Percentiles rank a stretch among this genome's conserved stretches.
Conservation (phyloP, 2,329 filamentous ascomycete species). For the Plenodomus tracheiphilus region DNA sequence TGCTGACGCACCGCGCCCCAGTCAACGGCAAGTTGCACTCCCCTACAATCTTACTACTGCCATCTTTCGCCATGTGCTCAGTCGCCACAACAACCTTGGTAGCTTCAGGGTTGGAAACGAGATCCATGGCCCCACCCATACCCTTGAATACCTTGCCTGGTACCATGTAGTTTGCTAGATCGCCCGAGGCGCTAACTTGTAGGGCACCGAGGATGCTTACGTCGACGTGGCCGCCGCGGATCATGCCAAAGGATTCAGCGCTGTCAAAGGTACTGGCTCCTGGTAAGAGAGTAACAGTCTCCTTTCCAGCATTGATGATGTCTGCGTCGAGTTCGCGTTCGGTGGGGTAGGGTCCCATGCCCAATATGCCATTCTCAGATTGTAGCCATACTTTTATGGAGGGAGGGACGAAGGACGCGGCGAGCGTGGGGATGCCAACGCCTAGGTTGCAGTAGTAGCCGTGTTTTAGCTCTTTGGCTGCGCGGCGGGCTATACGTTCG, state of each 20-base stretch:
- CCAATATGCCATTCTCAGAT: conserved; percentile 56
- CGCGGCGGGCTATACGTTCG: conserved; percentile 79
- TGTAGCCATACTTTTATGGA: conserved; percentile 62
- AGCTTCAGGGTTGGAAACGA: conserved; percentile 77
- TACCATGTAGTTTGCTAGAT: conserved; percentile 91
- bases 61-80: conserved; percentile 94
- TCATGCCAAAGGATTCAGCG: conserved; percentile 92
- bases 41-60: conserved; percentile 86
- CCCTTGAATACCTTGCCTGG: conserved; percentile 86
- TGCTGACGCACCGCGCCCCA: conserved; percentile 42
- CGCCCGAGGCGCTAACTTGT: conserved; percentile 78
- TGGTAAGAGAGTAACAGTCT: conserved; percentile 82
- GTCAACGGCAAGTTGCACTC: conserved; percentile 50
- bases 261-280: conserved; percentile 82
- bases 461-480: conserved; percentile 91
- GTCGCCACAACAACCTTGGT: conserved; percentile 93
- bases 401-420: conserved; percentile 71
- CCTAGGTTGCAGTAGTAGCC: conserved; percentile 93
- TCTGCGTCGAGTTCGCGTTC: conserved; percentile 79
- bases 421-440: conserved; percentile 91
- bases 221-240: conserved; percentile 81
- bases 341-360: conserved; percentile 50
- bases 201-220: conserved; percentile 88
- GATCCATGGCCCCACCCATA: conserved; percentile 89
- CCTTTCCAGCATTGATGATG: conserved; percentile 90